Evolutionary conservation across 139 green algal genomes (phyloP), one percentile per base, ranked within the genome.

Genomic region (Choricystis sp.): DNA sequence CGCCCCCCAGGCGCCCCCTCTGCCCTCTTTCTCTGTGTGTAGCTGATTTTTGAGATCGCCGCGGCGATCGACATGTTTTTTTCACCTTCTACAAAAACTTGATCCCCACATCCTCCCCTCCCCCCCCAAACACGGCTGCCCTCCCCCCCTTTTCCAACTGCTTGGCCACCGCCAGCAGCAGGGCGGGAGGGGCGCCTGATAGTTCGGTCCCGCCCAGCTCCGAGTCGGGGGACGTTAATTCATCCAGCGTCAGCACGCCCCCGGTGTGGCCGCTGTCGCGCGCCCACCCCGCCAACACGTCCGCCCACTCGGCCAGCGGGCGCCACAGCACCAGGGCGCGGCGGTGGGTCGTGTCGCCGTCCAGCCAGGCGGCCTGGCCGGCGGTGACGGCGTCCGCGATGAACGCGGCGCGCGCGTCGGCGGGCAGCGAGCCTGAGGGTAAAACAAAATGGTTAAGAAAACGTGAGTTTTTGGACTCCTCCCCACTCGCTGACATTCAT

Each of bases 101-200:
- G 56, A 91, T 72, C 23, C 84, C 84, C 40, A 82, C 75, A 9
- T 89, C 84, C 25, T 83, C 84, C n/a, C n/a, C n/a, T n/a, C n/a
- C n/a, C n/a, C n/a, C n/a, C n/a, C n/a, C n/a, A n/a, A n/a, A n/a
- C n/a, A n/a, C n/a, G n/a, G n/a, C n/a, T n/a, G n/a, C n/a, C n/a
- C n/a, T n/a, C n/a, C n/a, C 79, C 65, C 77, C 72, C 23, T 62
- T 21, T 67, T 91, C 84, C 60, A 91, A 60, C 14, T 77, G n/a
- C 49, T 66, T 63, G 3, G 90, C 31, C 4, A 71, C 77, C 14
- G 66, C 63, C 56, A 77, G 9, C 24, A 89, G 60, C 26, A 90
- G n/a, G n/a, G n/a, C n/a, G n/a, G n/a, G n/a, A n/a, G n/a, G n/a
- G n/a, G n/a, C n/a, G n/a, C n/a, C n/a, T n/a, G n/a, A n/a, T n/a